These are phyloP conservation scores for Chara braunii DNA, from an alignment of 139 green algal species.

Conservation along the genomic window DNA sequence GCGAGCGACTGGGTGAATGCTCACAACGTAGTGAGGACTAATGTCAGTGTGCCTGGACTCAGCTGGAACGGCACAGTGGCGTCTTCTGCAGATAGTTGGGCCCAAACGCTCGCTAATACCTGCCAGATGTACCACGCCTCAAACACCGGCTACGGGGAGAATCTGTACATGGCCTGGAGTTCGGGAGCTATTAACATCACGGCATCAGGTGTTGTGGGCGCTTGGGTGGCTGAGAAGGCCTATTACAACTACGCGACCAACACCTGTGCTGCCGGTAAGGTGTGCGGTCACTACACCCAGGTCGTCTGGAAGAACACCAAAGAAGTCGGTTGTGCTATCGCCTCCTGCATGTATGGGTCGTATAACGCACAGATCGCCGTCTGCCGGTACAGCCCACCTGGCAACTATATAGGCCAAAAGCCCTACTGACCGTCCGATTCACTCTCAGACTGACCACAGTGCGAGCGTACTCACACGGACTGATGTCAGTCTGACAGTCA, in stretches of 20 bases:
- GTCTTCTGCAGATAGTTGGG: neutral
- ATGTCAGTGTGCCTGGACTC: no score
- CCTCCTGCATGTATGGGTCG: neutral
- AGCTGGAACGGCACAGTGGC: no score
- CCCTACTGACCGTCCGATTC: no score
- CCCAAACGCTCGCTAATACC: neutral
- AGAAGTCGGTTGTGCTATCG: neutral
- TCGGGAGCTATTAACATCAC: neutral
- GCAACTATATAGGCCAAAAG: slow-evolving; percentile 3
- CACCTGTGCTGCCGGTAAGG: neutral
- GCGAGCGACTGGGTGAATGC: no score
- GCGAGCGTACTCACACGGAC: no score
- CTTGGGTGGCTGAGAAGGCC: slow-evolving; percentile 10
- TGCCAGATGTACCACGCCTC: neutral
- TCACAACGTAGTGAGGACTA: no score
- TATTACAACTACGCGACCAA: neutral
- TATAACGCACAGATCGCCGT: neutral
- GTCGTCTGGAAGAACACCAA: slow-evolving; percentile 21
- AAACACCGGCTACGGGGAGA: slow-evolving; percentile 4
- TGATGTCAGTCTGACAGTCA: no score
- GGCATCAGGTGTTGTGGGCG: neutral
- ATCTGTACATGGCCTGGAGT: neutral
- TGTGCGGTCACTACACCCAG: slow-evolving; percentile 20
- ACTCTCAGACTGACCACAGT: no score
- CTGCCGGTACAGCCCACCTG: slow-evolving; percentile 8